A percentile compares a stretch with the other conserved stretches of the same genome.
These are phyloP conservation scores for Rostrohypoxylon terebratum DNA, from an alignment of 495 filamentous ascomycete genomes.

Conservation along the genomic window DNA sequence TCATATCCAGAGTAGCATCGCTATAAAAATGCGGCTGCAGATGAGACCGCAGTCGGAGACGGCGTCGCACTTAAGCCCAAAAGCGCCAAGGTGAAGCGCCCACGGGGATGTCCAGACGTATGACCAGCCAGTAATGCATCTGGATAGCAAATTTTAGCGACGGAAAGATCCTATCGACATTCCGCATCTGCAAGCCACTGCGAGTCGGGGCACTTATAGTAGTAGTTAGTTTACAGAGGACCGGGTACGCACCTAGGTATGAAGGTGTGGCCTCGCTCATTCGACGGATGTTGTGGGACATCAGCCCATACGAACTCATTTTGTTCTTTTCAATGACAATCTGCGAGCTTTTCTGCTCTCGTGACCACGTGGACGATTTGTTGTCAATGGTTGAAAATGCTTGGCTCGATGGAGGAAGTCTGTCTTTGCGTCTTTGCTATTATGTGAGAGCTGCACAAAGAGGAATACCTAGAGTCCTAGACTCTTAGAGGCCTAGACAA, in stretches of 20 bases:
- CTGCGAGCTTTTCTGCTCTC: constrained; percentile 15
- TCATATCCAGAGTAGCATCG: constrained; percentile 24
- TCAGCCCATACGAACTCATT: constrained; percentile 13
- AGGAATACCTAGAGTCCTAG: too few relatives aligned
- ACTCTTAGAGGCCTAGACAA: background rate
- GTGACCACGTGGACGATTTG: constrained; percentile 35
- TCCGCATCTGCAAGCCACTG: constrained; percentile 27
- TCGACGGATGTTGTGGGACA: constrained; percentile 28
- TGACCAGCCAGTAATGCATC: constrained; percentile 11
- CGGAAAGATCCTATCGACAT: constrained; percentile 16
- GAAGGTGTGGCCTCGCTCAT: constrained; percentile 21
- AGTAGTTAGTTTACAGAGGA: background rate
- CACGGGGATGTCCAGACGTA: constrained; percentile 3
- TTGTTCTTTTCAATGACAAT: background rate
- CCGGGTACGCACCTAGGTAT: constrained; percentile 23
- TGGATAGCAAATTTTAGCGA: background rate
- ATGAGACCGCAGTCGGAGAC: constrained; percentile 39
- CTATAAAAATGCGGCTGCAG: constrained; percentile 35
- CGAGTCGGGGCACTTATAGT: constrained; percentile 10
- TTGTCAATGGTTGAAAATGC: constrained; percentile 22
- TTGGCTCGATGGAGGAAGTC: constrained; percentile 22
- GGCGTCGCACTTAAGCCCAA: constrained; percentile 11
- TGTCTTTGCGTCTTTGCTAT: background rate
- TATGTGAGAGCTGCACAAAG: background rate
- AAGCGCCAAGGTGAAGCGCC: constrained; percentile 26